Percentiles rank a stretch among this genome's conserved stretches.
Evolutionary conservation across 108 stramenopile genomes (phyloP).

Genomic region (Chaetoceros tenuissimus): DNA sequence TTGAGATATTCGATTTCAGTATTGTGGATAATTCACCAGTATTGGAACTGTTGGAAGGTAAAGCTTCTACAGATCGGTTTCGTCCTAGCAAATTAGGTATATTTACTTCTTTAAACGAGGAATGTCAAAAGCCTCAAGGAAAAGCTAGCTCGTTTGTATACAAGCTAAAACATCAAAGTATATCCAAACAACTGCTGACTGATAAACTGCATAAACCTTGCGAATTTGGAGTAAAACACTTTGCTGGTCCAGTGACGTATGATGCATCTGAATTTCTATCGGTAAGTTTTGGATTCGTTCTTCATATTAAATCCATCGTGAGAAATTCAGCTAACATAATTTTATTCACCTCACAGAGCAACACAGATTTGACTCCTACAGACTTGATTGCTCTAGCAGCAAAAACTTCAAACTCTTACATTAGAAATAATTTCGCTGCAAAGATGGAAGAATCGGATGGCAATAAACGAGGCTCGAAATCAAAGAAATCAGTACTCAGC

Average conservation of each 20-base stretch:
- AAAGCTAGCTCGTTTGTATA: conserved; percentile 74
- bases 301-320: too few relatives aligned
- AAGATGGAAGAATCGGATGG: conserved; percentile 8
- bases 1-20: conserved; percentile 75
- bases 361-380: conserved; percentile 73
- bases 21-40: conserved; percentile 86
- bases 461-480: conserved; percentile 35
- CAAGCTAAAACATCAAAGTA: conserved; percentile 34
- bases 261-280: conserved; percentile 63
- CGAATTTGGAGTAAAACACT: conserved; percentile 83
- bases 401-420: conserved; percentile 47
- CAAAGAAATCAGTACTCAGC: conserved; percentile 45
- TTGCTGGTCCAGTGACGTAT: conserved; percentile 79
- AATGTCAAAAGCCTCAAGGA: conserved; percentile 82
- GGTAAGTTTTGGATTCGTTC: too few relatives aligned
- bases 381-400: conserved; percentile 42
- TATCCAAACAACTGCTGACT: conserved; percentile 28
- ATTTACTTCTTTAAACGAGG: conserved; percentile 86
- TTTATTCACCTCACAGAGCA: too few relatives aligned
- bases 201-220: conserved; percentile 38
- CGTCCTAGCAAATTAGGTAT: too few relatives aligned
- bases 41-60: conserved; percentile 84
- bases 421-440: conserved; percentile 38
- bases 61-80: too few relatives aligned
- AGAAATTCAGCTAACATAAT: too few relatives aligned